Evolutionary conservation across 2,329 filamentous ascomycete species (phyloP), one percentile per base, ranked within the genome.

Genomic region (Hypoxylon sp.): DNA sequence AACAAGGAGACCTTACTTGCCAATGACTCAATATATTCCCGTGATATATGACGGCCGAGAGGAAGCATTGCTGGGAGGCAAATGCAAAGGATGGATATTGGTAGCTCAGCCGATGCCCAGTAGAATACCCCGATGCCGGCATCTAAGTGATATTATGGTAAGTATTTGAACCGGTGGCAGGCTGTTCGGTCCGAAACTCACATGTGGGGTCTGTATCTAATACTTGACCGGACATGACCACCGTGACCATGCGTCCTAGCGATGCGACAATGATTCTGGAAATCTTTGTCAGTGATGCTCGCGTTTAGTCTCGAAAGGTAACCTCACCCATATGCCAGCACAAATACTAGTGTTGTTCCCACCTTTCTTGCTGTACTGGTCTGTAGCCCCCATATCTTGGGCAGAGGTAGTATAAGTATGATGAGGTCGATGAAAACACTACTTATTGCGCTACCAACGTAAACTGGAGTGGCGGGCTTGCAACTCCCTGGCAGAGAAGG

Each of bases 331-430:
- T 49, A 58, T 5, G 49, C 55, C 6, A 58, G 27, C 11, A 46
- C 45, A 35, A 58, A 58, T 11, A 58, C 23, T 3, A 24, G 11
- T 3, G 49, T 49, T 27, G 50, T 29, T 10, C 43, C 55, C 18
- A 17, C 11, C 29, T 50, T 53, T 29, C 40, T 31, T 11, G n/a
- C 27, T 21, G 13, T 38, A 13, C 55, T 54, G 13, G 45, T 54
- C 15, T 35, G 55, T 15, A 58, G 49, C 2, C 35, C 20, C 49
- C 48, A 54, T 3, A 58, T 49, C 45, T 31, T 53, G 5, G 55
- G 55, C 18, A 58, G 20, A 10, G 55, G 55, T 3, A 58, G 20
- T 20, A 58, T 31, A 7, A 58, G 45, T n/a, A 58, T 43, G 10
- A 33, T 31, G 6, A 58, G 31, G 23, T 58, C 55, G 23, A 58